These are phyloP conservation scores for Pseudoturritis turrita DNA, from an alignment of 345 rosid genomes.

Conservation along the genomic window DNA sequence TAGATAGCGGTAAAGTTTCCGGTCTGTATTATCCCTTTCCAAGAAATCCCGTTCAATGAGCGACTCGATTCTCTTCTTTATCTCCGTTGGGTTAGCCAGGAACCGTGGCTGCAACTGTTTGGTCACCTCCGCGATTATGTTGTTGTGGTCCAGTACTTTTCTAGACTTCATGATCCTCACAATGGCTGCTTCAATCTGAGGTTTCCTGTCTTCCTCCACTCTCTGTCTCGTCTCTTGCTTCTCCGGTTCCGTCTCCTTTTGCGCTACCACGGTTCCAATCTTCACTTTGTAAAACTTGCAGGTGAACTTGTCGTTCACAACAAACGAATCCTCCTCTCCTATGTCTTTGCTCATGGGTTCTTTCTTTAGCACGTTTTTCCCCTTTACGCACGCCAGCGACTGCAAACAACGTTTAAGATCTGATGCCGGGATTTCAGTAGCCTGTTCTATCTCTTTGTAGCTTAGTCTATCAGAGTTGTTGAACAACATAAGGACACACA, in stretches of 20 bases:
- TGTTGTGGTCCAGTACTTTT: slow-evolving; percentile 91
- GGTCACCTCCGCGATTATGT: slow-evolving; percentile 85
- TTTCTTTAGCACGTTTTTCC: slow-evolving; percentile 87
- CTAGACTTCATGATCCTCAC: slow-evolving; percentile 99
- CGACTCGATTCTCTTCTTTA: slow-evolving; percentile 95
- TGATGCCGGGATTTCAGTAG: slow-evolving; percentile 76
- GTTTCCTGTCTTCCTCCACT: slow-evolving; percentile 98
- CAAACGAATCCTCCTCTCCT: slow-evolving; percentile 77
- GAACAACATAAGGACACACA: slow-evolving; percentile 93
- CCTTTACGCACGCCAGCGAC: slow-evolving; percentile 88
- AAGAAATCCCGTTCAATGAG: slow-evolving; percentile 95
- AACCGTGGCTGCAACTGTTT: slow-evolving; percentile 96
- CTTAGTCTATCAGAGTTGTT: slow-evolving; percentile 76
- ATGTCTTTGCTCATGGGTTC: slow-evolving; percentile 99
- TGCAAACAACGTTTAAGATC: slow-evolving; percentile 94
- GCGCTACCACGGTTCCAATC: slow-evolving; percentile 98
- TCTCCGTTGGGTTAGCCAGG: slow-evolving; percentile 90
- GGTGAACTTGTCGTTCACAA: slow-evolving; percentile 84
- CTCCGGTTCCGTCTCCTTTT: slow-evolving; percentile 96
- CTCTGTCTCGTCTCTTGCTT: slow-evolving; percentile 97
- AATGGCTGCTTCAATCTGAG: slow-evolving; percentile 96
- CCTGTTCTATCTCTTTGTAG: slow-evolving; percentile 94
- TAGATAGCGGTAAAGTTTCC: slow-evolving; percentile 90
- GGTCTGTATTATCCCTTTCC: slow-evolving; percentile 85
- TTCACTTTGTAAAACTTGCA: slow-evolving; percentile 96